Evolutionary conservation across 495 filamentous ascomycete genomes (phyloP).

Genomic region (Neurospora sp.): DNA sequence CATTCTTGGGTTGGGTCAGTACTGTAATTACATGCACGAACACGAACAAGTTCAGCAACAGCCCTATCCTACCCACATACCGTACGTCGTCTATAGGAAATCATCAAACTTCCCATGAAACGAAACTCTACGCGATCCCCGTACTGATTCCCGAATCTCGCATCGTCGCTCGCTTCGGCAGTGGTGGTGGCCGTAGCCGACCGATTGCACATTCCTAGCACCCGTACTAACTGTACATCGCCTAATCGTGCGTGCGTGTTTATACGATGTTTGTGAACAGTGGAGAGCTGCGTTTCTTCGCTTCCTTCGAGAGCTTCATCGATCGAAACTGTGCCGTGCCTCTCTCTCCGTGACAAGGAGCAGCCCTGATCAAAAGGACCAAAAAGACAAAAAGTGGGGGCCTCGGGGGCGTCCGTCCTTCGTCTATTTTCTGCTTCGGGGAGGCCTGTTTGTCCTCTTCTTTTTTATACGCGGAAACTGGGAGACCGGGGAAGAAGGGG

Average conservation of each 20-base stretch:
- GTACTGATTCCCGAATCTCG: not conserved
- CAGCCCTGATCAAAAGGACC: not conserved
- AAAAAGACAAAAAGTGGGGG: not conserved
- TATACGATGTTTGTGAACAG: not conserved
- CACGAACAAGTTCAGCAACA: not conserved
- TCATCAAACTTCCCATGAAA: not conserved
- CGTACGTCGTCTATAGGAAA: not conserved
- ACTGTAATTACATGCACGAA: not conserved
- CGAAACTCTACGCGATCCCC: not conserved
- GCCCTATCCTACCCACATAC: not conserved
- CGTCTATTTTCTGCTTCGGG: not conserved
- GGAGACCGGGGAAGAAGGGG: not conserved
- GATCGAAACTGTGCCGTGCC: not conserved
- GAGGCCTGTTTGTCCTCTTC: not conserved
- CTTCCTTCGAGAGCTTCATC: not conserved
- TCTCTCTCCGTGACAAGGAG: not conserved
- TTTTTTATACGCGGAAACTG: not conserved
- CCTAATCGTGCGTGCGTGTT: not conserved
- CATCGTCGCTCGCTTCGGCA: not conserved
- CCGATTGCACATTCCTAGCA: not conserved
- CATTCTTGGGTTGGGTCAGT: not conserved
- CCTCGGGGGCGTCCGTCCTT: not conserved
- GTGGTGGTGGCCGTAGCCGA: not conserved
- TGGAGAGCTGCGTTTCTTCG: not conserved
- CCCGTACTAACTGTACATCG: not conserved